A percentile compares a stretch with the other conserved stretches of the same genome.
Evolutionary conservation across 83 land plant genomes (phyloP).

Genomic region (Thuja plicata): DNA sequence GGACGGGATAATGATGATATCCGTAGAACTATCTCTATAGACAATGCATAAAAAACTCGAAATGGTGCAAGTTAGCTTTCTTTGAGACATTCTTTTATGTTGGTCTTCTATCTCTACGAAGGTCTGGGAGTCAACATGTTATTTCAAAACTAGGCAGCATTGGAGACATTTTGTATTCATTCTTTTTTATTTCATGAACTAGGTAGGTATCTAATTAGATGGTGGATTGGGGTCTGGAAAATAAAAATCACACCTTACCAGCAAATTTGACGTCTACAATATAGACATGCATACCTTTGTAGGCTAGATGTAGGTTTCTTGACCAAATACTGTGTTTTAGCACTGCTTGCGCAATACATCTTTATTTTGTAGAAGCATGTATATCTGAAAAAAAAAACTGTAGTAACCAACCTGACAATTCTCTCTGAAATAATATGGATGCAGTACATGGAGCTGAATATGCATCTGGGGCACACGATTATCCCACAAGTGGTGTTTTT

Average conservation of each 20-base stretch:
- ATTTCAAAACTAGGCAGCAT: neutral
- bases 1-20: slow-evolving; percentile 5
- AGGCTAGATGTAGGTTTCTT: neutral
- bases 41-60: no score
- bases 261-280: neutral
- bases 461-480: slow-evolving; percentile 86
- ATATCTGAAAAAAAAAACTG: neutral
- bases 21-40: neutral
- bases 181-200: neutral
- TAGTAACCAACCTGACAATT: neutral
- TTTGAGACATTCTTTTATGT: no score
- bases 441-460: slow-evolving; percentile 74
- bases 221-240: neutral
- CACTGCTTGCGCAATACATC: neutral
- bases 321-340: neutral
- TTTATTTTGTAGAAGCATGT: neutral
- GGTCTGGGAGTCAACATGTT: no score
- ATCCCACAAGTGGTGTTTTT: slow-evolving; percentile 74
- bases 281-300: neutral
- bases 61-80: no score
- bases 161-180: neutral
- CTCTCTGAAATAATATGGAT: neutral
- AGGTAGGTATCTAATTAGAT: neutral
- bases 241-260: neutral
- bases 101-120: no score